Evolutionary conservation across 208 protist species (phyloP), one percentile per base, ranked within the genome.

Genomic region (Leishmania tropica): DNA sequence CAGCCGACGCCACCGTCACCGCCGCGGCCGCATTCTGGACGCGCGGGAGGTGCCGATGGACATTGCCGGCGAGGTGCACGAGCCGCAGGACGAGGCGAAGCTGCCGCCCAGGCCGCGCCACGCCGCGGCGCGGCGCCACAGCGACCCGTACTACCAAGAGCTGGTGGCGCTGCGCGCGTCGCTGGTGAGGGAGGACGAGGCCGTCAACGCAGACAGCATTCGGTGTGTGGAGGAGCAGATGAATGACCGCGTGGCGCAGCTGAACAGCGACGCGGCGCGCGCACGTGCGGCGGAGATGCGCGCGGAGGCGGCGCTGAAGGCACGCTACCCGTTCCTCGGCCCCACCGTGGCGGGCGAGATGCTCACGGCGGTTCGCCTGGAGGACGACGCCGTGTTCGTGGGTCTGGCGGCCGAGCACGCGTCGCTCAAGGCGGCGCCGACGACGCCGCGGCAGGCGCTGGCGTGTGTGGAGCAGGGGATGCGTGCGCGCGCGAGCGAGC

Each of bases 111-210:
- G 53, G 62, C 68, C 79, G 11, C 80, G 62, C 28, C 80, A 37
- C 48, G 80, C 84, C 24, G 75, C 85, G 28, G 53, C 72, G n/a
- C 67, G 80, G 67, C 53, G 78, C 71, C 53, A 31, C 67, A 86
- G 70, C 77, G 87, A 90, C 76, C 67, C 84, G 21, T 90, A 91
- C 78, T 93, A 88, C 80, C 83, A 89, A 67, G 88, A 92, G 87
- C 87, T 92, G 73, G n/a, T 28, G 67, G 80, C 85, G 60, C 78
- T 88, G 54, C 83, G 83, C 74, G 80, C 83, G 67, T 56, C 81
- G 45, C 79, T 92, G 45, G 73, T 86, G 51, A 79, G 62, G 28
- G 84, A 90, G 82, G 83, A 85, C 51, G 81, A 81, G 53, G 75
- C 73, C n/a, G 81, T 58, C 70, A 85, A 91, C 79, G 83, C 76